These are phyloP conservation scores for Leptomonas pyrrhocoris DNA, from an alignment of 208 protist species.

Conservation along the genomic window DNA sequence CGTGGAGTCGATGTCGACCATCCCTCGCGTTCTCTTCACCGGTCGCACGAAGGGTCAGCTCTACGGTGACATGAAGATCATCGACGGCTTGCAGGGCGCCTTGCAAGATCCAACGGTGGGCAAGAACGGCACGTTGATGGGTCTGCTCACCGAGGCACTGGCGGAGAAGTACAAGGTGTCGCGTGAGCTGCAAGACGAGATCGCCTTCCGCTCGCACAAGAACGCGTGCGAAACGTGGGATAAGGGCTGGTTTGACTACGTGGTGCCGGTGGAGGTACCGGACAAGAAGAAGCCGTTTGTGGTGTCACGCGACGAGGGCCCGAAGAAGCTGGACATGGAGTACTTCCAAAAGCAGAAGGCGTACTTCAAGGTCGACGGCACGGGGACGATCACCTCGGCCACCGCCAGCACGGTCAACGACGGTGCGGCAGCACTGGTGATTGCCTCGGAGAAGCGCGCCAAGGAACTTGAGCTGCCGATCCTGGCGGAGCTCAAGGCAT, in stretches of 20 bases:
- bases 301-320: constrained; percentile 86
- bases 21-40: constrained; percentile 51
- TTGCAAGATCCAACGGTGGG: constrained; percentile 53
- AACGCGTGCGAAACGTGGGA: constrained; percentile 72
- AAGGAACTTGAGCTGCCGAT: constrained; percentile 83
- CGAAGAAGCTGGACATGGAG: constrained; percentile 79
- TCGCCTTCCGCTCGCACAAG: constrained; percentile 90
- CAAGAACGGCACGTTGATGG: constrained; percentile 63
- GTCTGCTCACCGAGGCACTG: constrained; percentile 77
- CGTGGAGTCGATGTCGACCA: constrained; percentile 72
- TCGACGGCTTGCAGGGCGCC: constrained; percentile 60
- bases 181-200: constrained; percentile 92
- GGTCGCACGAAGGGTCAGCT: constrained; percentile 52
- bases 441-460: constrained; percentile 76
- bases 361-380: constrained; percentile 83
- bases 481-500: constrained; percentile 85
- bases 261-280: constrained; percentile 83
- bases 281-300: constrained; percentile 49
- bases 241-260: constrained; percentile 89
- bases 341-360: constrained; percentile 89
- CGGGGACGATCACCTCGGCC: constrained; percentile 92
- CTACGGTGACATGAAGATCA: constrained; percentile 59
- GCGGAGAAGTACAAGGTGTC: constrained; percentile 88
- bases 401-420: constrained; percentile 93
- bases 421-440: constrained; percentile 86